Evolutionary conservation across 2,329 filamentous ascomycete species (phyloP).

Genomic region (Hypoxylon sp.): DNA sequence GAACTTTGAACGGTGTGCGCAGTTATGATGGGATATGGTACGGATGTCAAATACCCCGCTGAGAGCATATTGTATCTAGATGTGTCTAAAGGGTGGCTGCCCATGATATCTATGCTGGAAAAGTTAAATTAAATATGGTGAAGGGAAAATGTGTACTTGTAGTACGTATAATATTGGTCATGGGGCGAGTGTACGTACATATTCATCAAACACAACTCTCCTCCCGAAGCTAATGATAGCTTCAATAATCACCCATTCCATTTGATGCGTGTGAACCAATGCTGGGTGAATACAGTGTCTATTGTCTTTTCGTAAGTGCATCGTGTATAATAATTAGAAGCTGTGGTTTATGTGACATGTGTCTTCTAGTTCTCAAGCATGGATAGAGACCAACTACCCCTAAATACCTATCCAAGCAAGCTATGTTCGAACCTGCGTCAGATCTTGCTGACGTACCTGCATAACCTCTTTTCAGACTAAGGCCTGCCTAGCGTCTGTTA

Average conservation of each 20-base stretch:
- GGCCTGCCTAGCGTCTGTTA: too few relatives aligned
- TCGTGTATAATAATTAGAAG: too few relatives aligned
- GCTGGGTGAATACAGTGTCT: too few relatives aligned
- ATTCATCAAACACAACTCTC: constrained; percentile 33
- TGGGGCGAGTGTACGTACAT: constrained; percentile 15
- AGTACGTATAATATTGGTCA: constrained; percentile 9
- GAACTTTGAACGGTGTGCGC: constrained; percentile 1
- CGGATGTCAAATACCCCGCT: constrained; percentile 29
- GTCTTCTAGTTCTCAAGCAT: too few relatives aligned
- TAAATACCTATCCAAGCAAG: too few relatives aligned
- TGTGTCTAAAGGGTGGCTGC: constrained; percentile 21
- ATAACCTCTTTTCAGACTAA: too few relatives aligned
- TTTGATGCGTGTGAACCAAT: too few relatives aligned
- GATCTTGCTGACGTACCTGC: too few relatives aligned
- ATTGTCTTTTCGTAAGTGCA: too few relatives aligned
- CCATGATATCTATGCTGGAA: constrained; percentile 8
- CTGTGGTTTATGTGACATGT: too few relatives aligned
- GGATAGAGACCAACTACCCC: too few relatives aligned
- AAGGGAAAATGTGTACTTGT: constrained; percentile 13
- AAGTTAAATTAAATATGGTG: constrained; percentile 16
- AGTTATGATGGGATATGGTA: constrained; percentile 13
- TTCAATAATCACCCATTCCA: not conserved
- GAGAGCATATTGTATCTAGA: constrained; percentile 14
- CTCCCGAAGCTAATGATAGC: constrained; percentile 15
- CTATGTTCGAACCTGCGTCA: too few relatives aligned